These are phyloP conservation scores for Alternaria ventricosa DNA, from an alignment of 2,329 filamentous ascomycete species.

Conservation along the genomic window DNA sequence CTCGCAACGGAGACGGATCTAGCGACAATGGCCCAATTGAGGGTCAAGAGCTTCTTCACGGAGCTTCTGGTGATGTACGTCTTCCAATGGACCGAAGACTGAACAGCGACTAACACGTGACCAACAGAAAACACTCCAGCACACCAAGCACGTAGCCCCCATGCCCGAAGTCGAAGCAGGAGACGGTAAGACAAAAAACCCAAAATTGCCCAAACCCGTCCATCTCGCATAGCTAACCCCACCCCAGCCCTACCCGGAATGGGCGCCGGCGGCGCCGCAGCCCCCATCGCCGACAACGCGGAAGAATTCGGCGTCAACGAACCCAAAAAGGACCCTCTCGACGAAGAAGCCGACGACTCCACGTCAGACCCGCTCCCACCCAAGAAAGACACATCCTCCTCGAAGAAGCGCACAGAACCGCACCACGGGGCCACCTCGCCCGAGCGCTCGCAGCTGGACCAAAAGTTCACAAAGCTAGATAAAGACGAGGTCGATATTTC, in stretches of 20 bases:
- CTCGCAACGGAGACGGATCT: conserved; percentile 51
- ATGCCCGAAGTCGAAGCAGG: conserved; percentile 45
- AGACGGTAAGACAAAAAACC: conserved; percentile 24
- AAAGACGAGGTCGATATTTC: conserved; percentile 10
- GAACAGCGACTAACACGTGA: not conserved
- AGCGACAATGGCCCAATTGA: conserved; percentile 50
- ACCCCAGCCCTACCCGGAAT: conserved; percentile 16
- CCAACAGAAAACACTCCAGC: conserved; percentile 36
- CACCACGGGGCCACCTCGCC: not conserved
- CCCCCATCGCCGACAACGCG: conserved; percentile 3
- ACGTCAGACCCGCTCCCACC: not conserved
- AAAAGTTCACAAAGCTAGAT: conserved; percentile 16
- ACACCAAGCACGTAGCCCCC: conserved; percentile 46
- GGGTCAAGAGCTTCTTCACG: conserved; percentile 48
- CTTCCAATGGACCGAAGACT: too few relatives aligned
- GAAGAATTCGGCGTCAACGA: conserved; percentile 13
- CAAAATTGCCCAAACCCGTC: not conserved
- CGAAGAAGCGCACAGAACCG: conserved; percentile 1
- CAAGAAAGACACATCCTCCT: not conserved
- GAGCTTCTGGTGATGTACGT: conserved; percentile 45
- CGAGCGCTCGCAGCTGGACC: conserved; percentile 1
- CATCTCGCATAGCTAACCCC: not conserved
- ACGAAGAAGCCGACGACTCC: not conserved
- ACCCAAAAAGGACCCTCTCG: conserved; percentile 6
- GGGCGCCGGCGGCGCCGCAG: conserved; percentile 13